Evolutionary conservation across 2,329 filamentous ascomycete genomes (phyloP).

Genomic region (Ceratocystis variospora): DNA sequence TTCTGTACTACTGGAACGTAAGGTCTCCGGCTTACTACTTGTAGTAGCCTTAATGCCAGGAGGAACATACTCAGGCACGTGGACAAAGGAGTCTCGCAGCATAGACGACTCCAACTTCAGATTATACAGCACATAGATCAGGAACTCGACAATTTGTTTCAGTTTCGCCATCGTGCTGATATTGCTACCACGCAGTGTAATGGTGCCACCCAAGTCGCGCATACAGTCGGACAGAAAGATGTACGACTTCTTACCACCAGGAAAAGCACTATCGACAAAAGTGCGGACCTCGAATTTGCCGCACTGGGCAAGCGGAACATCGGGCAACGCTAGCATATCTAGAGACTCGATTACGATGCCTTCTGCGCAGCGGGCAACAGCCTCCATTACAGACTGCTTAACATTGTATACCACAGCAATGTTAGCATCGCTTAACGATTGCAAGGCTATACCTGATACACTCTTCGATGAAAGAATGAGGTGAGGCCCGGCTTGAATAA

Average conservation of each 20-base stretch:
- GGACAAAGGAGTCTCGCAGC: constrained; percentile 82
- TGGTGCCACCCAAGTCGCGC: constrained; percentile 84
- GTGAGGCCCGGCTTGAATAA: constrained; percentile 71
- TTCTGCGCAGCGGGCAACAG: constrained; percentile 81
- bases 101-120: constrained; percentile 89
- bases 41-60: background rate
- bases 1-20: background rate
- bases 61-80: constrained; percentile 51
- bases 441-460: constrained; percentile 78
- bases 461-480: constrained; percentile 85
- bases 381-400: constrained; percentile 88
- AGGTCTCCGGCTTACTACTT: background rate
- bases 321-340: constrained; percentile 67
- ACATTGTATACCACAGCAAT: constrained; percentile 95
- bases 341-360: constrained; percentile 88
- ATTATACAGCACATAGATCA: constrained; percentile 98
- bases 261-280: constrained; percentile 64
- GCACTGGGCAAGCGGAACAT: constrained; percentile 64
- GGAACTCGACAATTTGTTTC: constrained; percentile 92
- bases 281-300: constrained; percentile 91
- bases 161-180: constrained; percentile 58
- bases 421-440: constrained; percentile 73
- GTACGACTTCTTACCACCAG: constrained; percentile 77
- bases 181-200: constrained; percentile 72
- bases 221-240: constrained; percentile 87